Evolutionary conservation across 2,329 filamentous ascomycete genomes (phyloP), one percentile per base, ranked within the genome.

Genomic region (Monosporascus sp.): DNA sequence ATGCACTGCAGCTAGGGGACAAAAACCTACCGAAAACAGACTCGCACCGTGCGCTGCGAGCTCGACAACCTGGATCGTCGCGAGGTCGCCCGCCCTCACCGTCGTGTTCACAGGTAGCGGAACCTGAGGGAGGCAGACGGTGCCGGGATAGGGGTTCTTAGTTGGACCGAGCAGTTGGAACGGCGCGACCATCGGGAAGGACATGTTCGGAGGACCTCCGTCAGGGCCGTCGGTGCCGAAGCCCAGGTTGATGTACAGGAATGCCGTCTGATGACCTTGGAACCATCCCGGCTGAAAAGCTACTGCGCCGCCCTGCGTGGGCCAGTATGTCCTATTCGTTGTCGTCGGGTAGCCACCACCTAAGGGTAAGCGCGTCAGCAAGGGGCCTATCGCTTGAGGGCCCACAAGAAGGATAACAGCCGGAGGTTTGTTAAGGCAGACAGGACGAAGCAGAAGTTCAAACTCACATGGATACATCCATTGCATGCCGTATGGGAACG

Each of bases 201-300:
- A 95, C 86, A 95, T 95, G 78, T 97, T 97, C 7, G 74, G 71
- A 1, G 94, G 93, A 7, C 88, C 84, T 54, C 70, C 65, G 55
- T 80, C 78, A 17, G 84, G 83, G 0, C 81, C 83, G 9, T 80
- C 78, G 37, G 80, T 90, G 59, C 89, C 91, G 60, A 92, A 84
- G 60, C 94, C 94, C 52, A 97, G 79, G 75, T 97, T 97, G 73
- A 97, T 77, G 74, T 96, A 96, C 68, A 96, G 80, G 63, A 91
- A 82, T 19, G 91, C 93, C 6, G 84, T 86, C 37, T 81, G 71
- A 70, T 97, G 94, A 59, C 94, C 94, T 54, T 86, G 85, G 77
- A 97, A 97, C 94, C 94, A 97, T 65, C 93, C 94, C 0, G 94
- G 94, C 68, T 97, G 93, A 64, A 97, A 80, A 49, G 91, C 82